Evolutionary conservation across 2,329 filamentous ascomycete genomes (phyloP).

Genomic region (Fusarium beomiforme): DNA sequence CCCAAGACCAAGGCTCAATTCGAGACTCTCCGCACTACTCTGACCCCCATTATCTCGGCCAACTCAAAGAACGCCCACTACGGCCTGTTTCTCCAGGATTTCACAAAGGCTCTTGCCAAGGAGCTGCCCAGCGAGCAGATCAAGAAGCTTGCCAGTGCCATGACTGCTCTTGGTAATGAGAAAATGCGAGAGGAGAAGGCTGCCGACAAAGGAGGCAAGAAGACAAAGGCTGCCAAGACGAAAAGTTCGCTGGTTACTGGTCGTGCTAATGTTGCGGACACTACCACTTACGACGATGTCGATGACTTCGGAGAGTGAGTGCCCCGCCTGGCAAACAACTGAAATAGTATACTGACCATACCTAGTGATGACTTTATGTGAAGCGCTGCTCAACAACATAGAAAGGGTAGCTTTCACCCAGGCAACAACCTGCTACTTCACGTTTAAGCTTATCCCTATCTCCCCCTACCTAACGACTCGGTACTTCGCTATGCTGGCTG

Average conservation of each 20-base stretch:
- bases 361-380: constrained; percentile 78
- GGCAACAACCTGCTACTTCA: constrained; percentile 11
- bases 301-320: constrained; percentile 86
- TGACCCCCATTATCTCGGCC: constrained; percentile 79
- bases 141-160: constrained; percentile 89
- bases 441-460: constrained; percentile 10
- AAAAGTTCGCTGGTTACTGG: constrained; percentile 83
- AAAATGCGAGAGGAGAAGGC: constrained; percentile 99
- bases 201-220: constrained; percentile 93
- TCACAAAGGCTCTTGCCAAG: constrained; percentile 85
- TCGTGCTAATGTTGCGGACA: constrained; percentile 72
- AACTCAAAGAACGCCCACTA: constrained; percentile 93
- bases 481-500: background rate
- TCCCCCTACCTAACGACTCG: constrained; percentile 8
- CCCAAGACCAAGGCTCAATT: constrained; percentile 90
- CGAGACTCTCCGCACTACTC: constrained; percentile 76
- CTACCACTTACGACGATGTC: constrained; percentile 77
- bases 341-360: constrained; percentile 30
- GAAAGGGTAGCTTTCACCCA: constrained; percentile 9
- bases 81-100: constrained; percentile 88
- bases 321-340: background rate
- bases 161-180: constrained; percentile 95
- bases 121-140: constrained; percentile 92
- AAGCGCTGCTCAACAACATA: constrained; percentile 47
- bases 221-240: constrained; percentile 94